Evolutionary conservation across 2,329 filamentous ascomycete species (phyloP), one percentile per base, ranked within the genome.

Genomic region (Kalaharituber pfeilii): DNA sequence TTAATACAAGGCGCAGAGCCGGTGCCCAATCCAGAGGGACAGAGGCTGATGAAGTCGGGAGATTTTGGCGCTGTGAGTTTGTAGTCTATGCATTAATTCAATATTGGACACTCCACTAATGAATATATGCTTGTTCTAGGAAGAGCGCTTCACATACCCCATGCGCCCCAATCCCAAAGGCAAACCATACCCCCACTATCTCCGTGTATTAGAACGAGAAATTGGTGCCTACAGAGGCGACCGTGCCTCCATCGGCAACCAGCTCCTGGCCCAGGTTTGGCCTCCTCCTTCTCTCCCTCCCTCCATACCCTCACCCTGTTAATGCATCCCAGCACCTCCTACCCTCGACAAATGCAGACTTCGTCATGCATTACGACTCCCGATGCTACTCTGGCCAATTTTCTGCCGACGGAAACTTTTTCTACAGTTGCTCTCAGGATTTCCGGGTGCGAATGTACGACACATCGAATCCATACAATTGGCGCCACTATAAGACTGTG

Each of bases 361-460:
- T 84, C 64, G 84, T 94, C 57, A 82, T 96, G 58, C 84, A 94
- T 64, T 93, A 88, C 66, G 79, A 88, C 53, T 76, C 82, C 4
- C 80, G 86, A 39, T 88, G 91, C 52, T 96, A 96, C 65, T 94
- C 86, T 2, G 91, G 91, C 1, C 89, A 96, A 66, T 98, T 96
- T 67, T 94, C 86, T 0, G 85, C 93, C 60, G 91, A 98, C 63
- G 91, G 91, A 25, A 94, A 94, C 68, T 96, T 96, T 71, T 96
- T 95, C 71, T 96, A 89, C 66, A 81, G 83, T 5, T 91, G 84
- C 64, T 84, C 83, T 8, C 86, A 95, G 68, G 88, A 96, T 68
- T 94, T 94, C 70, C 83, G 80, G 62, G 87, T 98, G 8, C 82
- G 88, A 52, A 88, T 98, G 85, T 98, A 96, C 69, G 89, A 96